Evolutionary conservation across 1,284 basidiomycete species (phyloP).

Genomic region (Boletellus deceptivus): DNA sequence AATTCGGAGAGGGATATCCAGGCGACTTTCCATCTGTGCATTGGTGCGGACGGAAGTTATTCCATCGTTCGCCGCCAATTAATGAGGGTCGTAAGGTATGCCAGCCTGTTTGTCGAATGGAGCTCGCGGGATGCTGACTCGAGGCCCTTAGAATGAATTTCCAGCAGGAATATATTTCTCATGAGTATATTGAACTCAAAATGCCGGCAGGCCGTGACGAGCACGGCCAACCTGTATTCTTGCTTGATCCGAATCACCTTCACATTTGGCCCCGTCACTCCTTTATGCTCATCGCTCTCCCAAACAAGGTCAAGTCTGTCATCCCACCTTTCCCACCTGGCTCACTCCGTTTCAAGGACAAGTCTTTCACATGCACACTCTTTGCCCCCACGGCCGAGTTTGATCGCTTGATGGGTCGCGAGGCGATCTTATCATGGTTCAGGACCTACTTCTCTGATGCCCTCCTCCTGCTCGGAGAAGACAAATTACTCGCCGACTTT

Average conservation of each 20-base stretch:
- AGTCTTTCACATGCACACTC: constrained; percentile 86
- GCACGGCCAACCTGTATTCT: constrained; percentile 65
- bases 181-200: constrained; percentile 95
- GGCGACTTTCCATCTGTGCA: constrained; percentile 74
- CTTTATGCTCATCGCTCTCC: constrained; percentile 98
- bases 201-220: constrained; percentile 78
- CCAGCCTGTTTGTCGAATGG: constrained; percentile 17
- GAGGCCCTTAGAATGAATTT: constrained; percentile 77
- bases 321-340: constrained; percentile 27
- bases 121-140: constrained; percentile 15
- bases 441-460: constrained; percentile 85
- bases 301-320: constrained; percentile 75
- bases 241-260: constrained; percentile 91
- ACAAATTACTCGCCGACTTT: constrained; percentile 75
- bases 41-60: constrained; percentile 90
- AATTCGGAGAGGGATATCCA: constrained; percentile 44
- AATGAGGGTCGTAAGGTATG: constrained; percentile 87
- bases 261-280: constrained; percentile 99
- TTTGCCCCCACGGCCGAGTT: constrained; percentile 87
- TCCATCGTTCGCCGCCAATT: constrained; percentile 82
- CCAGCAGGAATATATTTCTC: constrained; percentile 90
- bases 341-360: constrained; percentile 52
- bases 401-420: constrained; percentile 59
- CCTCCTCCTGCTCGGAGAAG: constrained; percentile 78
- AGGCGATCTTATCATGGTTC: constrained; percentile 77